Evolutionary conservation across 345 rosid genomes (phyloP), one percentile per base, ranked within the genome.

Genomic region (Anacardium occidentale): DNA sequence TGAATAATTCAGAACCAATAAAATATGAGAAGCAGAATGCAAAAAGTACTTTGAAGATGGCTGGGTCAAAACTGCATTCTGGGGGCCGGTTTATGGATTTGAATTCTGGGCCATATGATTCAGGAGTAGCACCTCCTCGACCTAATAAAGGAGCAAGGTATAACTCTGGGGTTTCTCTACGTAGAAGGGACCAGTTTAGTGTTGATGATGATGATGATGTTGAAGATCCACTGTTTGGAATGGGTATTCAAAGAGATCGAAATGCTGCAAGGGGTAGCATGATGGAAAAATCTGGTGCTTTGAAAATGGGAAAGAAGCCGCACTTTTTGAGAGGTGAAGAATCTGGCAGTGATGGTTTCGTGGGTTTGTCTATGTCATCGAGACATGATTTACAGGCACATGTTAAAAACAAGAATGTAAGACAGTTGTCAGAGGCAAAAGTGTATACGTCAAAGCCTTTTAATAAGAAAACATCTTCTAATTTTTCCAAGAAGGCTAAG

Each of bases 191-290:
- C 76, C 84, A 62, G 68, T 77, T 83, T 3, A 29, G 32, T 77
- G 76, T 74, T 45, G 88, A 85, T 66, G 81, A 77, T 18, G 67
- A 65, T 29, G 75, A 88, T 66, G 90, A 77, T 65, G 75, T 57
- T 76, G 89, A 88, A 60, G 89, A 87, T 61, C 86, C 91, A 65
- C 75, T 89, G 61, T 89, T 85, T 84, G 90, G 89, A 72, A 82
- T 74, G 74, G 90, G 90, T 76, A 58, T 80, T 54, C 85, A 80
- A 29, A 87, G 77, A 78, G 83, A 83, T 60, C 82, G 69, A 63
- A 86, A 81, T 81, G 74, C 48, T 67, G 59, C 71, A 56, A 74
- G 53, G 29, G 75, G 75, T 71, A 53, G 72, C 74, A 26, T 61
- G 55, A 62, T 70, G 56, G 85, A 77, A 34, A 89, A 82, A 76